These are phyloP conservation scores for Raffaelea ambrosiae DNA, from an alignment of 2,329 filamentous ascomycete species.

Conservation along the genomic window DNA sequence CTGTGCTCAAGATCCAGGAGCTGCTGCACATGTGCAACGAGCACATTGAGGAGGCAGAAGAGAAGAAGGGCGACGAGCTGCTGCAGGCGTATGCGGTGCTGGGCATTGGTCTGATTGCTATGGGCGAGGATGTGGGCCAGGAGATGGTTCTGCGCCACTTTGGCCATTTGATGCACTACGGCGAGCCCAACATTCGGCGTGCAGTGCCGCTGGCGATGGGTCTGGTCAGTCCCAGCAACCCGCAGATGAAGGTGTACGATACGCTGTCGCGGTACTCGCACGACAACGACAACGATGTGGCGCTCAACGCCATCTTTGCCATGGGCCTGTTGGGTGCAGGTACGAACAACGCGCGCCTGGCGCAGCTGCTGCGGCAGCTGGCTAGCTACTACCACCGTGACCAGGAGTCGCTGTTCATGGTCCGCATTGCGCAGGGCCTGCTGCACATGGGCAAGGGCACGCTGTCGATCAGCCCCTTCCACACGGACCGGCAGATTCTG, in stretches of 20 bases:
- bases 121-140: conserved; percentile 97
- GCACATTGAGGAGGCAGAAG: conserved; percentile 87
- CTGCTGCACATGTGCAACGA: conserved; percentile 97
- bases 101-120: conserved; percentile 86
- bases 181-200: conserved; percentile 92
- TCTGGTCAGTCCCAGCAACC: conserved; percentile 92
- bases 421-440: conserved; percentile 93
- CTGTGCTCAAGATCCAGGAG: conserved; percentile 94
- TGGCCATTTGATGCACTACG: conserved; percentile 98
- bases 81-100: conserved; percentile 94
- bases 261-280: conserved; percentile 95
- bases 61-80: conserved; percentile 91
- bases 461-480: conserved; percentile 94
- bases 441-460: conserved; percentile 99
- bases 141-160: conserved; percentile 98
- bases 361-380: conserved; percentile 86
- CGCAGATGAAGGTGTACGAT: conserved; percentile 99
- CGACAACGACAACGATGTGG: conserved; percentile 97
- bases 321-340: conserved; percentile 96
- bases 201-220: conserved; percentile 96
- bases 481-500: conserved; percentile 92
- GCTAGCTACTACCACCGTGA: conserved; percentile 98
- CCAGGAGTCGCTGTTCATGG: conserved; percentile 96
- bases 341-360: conserved; percentile 94
- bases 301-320: conserved; percentile 96